Conservation (phyloP, 108 stramenopile genomes). For the Skeletonema potamos region DNA sequence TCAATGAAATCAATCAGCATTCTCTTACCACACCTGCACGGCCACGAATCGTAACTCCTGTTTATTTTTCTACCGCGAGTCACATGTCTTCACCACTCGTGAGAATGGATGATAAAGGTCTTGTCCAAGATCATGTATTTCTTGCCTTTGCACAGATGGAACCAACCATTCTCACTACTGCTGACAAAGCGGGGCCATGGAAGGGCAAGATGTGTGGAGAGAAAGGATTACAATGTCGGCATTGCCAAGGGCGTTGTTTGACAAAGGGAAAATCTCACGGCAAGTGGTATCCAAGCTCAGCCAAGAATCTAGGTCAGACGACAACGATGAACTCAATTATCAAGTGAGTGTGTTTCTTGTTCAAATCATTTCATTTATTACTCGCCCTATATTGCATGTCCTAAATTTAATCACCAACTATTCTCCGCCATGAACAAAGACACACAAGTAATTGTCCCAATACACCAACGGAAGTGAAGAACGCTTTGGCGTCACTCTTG, state of each 20-base stretch:
- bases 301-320: conserved; percentile 73
- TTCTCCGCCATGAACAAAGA: too few species aligned
- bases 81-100: conserved; percentile 37
- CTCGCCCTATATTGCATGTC: too few species aligned
- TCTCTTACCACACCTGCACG: background rate
- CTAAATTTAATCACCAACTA: too few species aligned
- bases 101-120: conserved; percentile 53
- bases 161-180: background rate
- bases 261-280: conserved; percentile 61
- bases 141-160: conserved; percentile 68
- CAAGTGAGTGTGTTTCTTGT: too few species aligned
- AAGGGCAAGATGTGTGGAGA: conserved; percentile 64
- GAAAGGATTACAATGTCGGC: conserved; percentile 69
- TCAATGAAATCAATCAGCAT: background rate
- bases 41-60: background rate
- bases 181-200: background rate
- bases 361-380: too few species aligned
- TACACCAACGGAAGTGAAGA: background rate
- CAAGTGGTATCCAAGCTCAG: conserved; percentile 66
- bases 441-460: background rate
- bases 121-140: conserved; percentile 73
- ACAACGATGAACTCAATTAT: conserved; percentile 79
- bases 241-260: conserved; percentile 50
- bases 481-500: background rate
- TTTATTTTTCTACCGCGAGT: background rate